Base-by-base conservation (phyloP, 306 rosid species). In the Sphenostylis stenocarpa region DNA sequence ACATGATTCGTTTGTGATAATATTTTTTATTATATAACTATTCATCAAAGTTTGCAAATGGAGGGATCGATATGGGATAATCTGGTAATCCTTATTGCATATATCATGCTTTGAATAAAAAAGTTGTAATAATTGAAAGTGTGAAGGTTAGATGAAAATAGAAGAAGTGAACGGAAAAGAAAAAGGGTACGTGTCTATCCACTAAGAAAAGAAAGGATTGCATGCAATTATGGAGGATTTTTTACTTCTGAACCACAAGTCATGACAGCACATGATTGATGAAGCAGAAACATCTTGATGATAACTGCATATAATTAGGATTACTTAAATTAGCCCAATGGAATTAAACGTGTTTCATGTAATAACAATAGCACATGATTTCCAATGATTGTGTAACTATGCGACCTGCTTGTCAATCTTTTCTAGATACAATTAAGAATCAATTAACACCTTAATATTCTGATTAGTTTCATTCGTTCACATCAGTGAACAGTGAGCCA, bases 341-440 rank as follows among this genome's bases (percentile, higher is more conserved):
- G 64, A 43, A 9, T 73, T 70, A 57, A 72, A 75, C 78, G 63
- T 75, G 71, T 68, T 52, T 75, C 52, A 55, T 53, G 68, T 44
- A 48, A 47, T 75, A 71, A 52, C 80, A 67, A 28, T 71, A 67
- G 51, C 81, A 63, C 85, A 53, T 79, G 77, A 74, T 76, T 60
- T 81, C 52, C 13, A 82, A 85, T 88, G 76, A 86, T 85, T 79
- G 41, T 61, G 68, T 43, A 36, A 65, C 69, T 56, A 7, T 38
- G 4, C 80, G 36, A 70, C 83, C 68, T 56, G 5, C 17, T 73
- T 16, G 43, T 26, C 64, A 64, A 21, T 74, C 26, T 75, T 72
- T 77, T 77, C 71, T 9, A 60, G 45, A 61, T 26, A 55, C 33
- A 53, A 61, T 20, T 69, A 69, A 57, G 19, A 52, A 63, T 69